A percentile compares a stretch with the other conserved stretches of the same genome.
Evolutionary conservation across 345 rosid species (phyloP).

Genomic region (Hibiscus mutabilis): DNA sequence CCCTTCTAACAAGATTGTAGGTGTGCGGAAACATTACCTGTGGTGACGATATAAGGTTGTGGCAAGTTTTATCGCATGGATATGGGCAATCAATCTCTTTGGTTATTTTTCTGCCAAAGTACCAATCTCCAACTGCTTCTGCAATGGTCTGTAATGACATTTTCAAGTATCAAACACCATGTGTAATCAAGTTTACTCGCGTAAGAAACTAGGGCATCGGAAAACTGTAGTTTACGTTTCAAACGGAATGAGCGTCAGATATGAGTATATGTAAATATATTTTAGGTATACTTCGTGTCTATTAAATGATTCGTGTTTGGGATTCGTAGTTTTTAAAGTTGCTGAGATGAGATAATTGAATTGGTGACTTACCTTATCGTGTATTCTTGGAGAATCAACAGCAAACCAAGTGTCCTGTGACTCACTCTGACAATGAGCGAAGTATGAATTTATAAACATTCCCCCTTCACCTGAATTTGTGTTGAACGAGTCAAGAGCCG

Average conservation of each 20-base stretch:
- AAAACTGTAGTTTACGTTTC: not conserved
- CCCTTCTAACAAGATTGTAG: not conserved
- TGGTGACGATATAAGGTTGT: slow-evolving; percentile 43
- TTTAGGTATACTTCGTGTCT: no score
- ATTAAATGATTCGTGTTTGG: no score
- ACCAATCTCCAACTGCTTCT: slow-evolving; percentile 87
- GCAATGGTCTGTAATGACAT: slow-evolving; percentile 55
- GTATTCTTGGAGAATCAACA: slow-evolving; percentile 57
- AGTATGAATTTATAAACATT: slow-evolving; percentile 84
- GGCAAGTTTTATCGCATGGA: slow-evolving; percentile 78
- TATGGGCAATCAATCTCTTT: slow-evolving; percentile 62
- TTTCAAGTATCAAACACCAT: not conserved
- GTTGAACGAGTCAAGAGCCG: slow-evolving; percentile 37
- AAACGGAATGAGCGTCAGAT: not conserved
- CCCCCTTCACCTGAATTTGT: slow-evolving; percentile 45
- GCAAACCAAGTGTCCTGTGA: slow-evolving; percentile 82
- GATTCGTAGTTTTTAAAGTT: no score
- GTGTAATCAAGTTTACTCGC: not conserved
- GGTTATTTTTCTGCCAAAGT: slow-evolving; percentile 44
- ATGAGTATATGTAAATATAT: not conserved
- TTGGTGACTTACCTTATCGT: slow-evolving; percentile 45
- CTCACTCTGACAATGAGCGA: slow-evolving; percentile 97
- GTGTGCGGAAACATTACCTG: slow-evolving; percentile 9
- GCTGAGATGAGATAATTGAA: no score
- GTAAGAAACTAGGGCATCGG: not conserved